A percentile compares a stretch with the other conserved stretches of the same genome.
These are phyloP conservation scores for Halteria grandinella DNA, from an alignment of 73 alveolate species.

Conservation along the genomic window DNA sequence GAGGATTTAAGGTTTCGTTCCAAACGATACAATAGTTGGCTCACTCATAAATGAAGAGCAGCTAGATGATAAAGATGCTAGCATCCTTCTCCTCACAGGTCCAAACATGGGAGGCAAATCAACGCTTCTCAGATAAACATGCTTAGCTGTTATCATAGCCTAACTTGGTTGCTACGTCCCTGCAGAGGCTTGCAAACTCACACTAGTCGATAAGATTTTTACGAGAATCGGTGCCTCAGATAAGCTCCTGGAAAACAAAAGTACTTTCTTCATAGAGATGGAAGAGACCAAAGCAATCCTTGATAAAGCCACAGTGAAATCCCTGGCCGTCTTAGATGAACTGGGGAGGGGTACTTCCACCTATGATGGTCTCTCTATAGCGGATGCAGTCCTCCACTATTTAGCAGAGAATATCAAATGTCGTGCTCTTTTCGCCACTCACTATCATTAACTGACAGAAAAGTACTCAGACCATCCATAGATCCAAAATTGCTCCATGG, in stretches of 20 bases:
- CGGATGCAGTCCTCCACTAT: constrained; percentile 80
- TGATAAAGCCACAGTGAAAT: constrained; percentile 72
- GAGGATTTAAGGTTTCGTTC: constrained; percentile 65
- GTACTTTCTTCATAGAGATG: constrained; percentile 92
- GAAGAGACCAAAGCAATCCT: constrained; percentile 85
- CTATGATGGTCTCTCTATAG: constrained; percentile 89
- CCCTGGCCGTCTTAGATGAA: constrained; percentile 91
- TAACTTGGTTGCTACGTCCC: constrained; percentile 94
- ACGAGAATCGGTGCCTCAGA: constrained; percentile 92
- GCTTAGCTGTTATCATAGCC: constrained; percentile 85
- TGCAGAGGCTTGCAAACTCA: constrained; percentile 77
- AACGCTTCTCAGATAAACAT: constrained; percentile 81
- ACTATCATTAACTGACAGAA: constrained; percentile 87
- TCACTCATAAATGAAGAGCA: not conserved
- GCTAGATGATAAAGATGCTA: constrained; percentile 26
- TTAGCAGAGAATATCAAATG: constrained; percentile 74
- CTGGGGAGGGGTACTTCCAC: constrained; percentile 95
- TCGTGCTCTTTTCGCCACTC: constrained; percentile 84
- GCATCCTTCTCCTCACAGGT: constrained; percentile 80
- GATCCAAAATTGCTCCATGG: constrained; percentile 82
- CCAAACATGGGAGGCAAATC: constrained; percentile 96
- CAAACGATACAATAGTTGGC: constrained; percentile 70
- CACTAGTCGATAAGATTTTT: constrained; percentile 85
- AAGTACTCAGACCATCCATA: constrained; percentile 78
- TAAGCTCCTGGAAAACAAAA: constrained; percentile 81